phyloP scores from a whole-genome alignment of 2,329 filamentous ascomycete species.

The Aspergillus sergii region DNA sequence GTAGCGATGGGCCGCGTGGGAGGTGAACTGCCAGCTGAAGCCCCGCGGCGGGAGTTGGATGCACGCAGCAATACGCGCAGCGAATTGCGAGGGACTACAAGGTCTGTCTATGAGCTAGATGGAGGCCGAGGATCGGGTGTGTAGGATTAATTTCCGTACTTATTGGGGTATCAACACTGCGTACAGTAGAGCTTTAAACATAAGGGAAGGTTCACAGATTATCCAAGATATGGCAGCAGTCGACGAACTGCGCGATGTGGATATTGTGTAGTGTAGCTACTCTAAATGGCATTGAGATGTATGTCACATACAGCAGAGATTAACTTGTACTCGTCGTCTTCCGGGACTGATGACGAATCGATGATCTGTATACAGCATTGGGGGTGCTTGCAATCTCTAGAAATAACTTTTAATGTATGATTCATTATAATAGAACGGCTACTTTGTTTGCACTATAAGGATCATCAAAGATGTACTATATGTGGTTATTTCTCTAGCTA shows the following conservation, averaged over 20 bases:
- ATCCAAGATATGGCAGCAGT: background rate
- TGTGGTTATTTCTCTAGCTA: too few species aligned
- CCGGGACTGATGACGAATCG: too few species aligned
- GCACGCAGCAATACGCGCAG: background rate
- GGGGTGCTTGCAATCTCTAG: too few species aligned
- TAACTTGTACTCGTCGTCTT: too few species aligned
- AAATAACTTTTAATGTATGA: too few species aligned
- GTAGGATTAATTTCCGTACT: background rate
- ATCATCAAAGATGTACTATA: too few species aligned
- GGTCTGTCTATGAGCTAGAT: background rate
- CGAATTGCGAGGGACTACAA: background rate
- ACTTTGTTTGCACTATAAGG: too few species aligned
- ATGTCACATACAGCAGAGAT: too few species aligned
- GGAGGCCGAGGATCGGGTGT: background rate
- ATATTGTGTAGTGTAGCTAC: background rate
- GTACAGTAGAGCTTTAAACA: background rate
- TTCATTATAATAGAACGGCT: too few species aligned
- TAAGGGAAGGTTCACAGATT: background rate
- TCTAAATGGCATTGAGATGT: too few species aligned
- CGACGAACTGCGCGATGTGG: background rate
- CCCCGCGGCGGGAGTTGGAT: background rate
- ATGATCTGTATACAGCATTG: too few species aligned
- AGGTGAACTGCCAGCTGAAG: background rate
- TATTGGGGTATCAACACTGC: accelerated
- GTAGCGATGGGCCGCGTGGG: background rate